Conservation (phyloP, 2,329 filamentous ascomycete genomes). For the Botrytis aclada region DNA sequence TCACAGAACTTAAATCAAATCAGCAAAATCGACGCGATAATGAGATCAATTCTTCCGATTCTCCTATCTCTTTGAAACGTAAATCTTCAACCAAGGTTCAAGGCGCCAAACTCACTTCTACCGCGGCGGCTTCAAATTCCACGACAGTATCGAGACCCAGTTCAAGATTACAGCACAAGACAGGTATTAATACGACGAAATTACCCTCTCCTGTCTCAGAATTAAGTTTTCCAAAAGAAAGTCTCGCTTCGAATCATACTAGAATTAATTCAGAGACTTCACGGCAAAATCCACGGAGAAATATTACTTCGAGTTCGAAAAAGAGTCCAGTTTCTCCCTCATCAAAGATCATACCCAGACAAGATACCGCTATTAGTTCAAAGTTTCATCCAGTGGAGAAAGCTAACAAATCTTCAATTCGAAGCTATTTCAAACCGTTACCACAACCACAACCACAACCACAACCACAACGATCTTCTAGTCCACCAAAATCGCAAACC, state of each 20-base stretch:
- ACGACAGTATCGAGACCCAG: neutral
- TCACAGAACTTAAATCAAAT: neutral
- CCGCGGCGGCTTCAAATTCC: neutral
- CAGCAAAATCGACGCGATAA: conserved; percentile 14
- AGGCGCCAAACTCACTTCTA: neutral
- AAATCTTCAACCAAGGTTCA: neutral
- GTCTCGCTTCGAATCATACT: conserved; percentile 11
- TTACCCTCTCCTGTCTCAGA: neutral
- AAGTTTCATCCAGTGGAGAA: conserved; percentile 17
- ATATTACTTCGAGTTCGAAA: neutral
- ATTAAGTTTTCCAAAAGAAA: neutral
- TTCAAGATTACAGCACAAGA: neutral
- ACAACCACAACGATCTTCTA: conserved; percentile 21
- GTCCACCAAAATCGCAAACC: conserved; percentile 20
- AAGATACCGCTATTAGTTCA: neutral
- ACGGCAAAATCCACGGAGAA: neutral
- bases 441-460: neutral
- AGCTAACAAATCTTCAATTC: conserved; percentile 28
- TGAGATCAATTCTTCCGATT: neutral
- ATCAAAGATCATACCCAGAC: neutral
- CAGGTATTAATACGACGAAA: no score
- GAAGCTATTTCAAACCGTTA: conserved; percentile 33
- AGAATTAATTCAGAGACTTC: neutral
- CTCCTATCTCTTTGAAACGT: neutral
- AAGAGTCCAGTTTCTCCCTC: neutral